A percentile compares a stretch with the other conserved stretches of the same genome.
phyloP scores from a whole-genome alignment of 2,329 filamentous ascomycete species.

The Tolypocladium amazonense region DNA sequence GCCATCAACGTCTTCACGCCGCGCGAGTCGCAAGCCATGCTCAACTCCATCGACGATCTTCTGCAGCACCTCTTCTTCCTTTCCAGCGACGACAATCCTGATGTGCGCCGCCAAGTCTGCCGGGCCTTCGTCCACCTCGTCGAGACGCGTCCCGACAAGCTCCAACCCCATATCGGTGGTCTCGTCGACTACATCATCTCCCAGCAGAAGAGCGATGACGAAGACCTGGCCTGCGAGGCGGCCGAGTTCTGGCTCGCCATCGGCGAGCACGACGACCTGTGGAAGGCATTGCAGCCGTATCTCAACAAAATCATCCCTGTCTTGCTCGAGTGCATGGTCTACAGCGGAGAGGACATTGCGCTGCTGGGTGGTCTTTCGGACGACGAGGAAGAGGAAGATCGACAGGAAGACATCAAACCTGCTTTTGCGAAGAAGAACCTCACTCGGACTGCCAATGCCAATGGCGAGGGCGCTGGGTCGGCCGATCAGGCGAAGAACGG shows the following conservation, averaged over 20 bases:
- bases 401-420: slow-evolving; percentile 83
- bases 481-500: slow-evolving; percentile 39
- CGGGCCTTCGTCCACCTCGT: slow-evolving; percentile 87
- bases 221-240: slow-evolving; percentile 85
- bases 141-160: slow-evolving; percentile 81
- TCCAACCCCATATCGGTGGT: slow-evolving; percentile 76
- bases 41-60: slow-evolving; percentile 70
- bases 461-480: slow-evolving; percentile 38
- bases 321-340: slow-evolving; percentile 89
- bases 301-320: slow-evolving; percentile 82
- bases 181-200: slow-evolving; percentile 87
- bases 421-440: slow-evolving; percentile 66
- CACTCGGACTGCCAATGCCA: slow-evolving; percentile 50
- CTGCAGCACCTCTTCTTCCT: slow-evolving; percentile 75
- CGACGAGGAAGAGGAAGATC: slow-evolving; percentile 86
- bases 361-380: slow-evolving; percentile 74
- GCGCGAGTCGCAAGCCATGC: slow-evolving; percentile 70
- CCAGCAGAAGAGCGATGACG: slow-evolving; percentile 80
- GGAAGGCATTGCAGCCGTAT: slow-evolving; percentile 65
- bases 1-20: slow-evolving; percentile 89
- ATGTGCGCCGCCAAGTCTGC: slow-evolving; percentile 88
- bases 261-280: slow-evolving; percentile 75
- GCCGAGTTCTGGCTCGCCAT: slow-evolving; percentile 96
- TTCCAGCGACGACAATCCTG: slow-evolving; percentile 63
- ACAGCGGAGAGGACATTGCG: slow-evolving; percentile 85